Base-by-base conservation (phyloP, 2,329 filamentous ascomycete species). In the Stagonosporopsis cucurbitacearum region DNA sequence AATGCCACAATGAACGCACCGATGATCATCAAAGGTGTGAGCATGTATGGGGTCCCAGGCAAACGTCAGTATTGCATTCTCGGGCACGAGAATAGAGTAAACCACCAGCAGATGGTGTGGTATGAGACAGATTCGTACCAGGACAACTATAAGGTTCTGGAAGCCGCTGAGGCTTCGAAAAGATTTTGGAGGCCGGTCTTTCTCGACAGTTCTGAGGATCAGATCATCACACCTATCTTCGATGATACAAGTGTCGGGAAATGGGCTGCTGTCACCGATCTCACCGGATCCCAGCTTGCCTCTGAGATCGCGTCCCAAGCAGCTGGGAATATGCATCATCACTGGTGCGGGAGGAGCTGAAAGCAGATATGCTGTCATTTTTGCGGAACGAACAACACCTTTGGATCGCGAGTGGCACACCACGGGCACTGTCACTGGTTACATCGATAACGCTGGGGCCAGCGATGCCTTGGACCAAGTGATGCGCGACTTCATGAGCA, bases 211-310 rank as follows among this genome's bases (percentile, higher is more conserved):
- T 43, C 60, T 3, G 57, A 62, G 17, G 65, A 66, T 36, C 33
- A 53, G 13, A 17, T 62, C 26, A 30, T 64, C 30, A 54, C 65
- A 5, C 40, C 62, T 4, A 49, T 69, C 3, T 69, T 65, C 41
- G 58, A 62, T 9, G 65, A 68, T 23, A 63, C 63, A 5, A 63
- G 40, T 35, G 61, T 68, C 40, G 66, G 66, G 19, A 56, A 55
- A 7, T 69, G 66, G 66, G 49, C 30, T 11, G 45, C 56, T 11
- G 17, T 50, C 6, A 59, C 58, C 15, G 49, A 62, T 33, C 61
- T 67, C n/a, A 60, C 50, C 3, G 25, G 45, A 22, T 35, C 59
- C 13, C 45, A 62, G 25, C 44, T 69, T 17, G 37, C 58, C 2
- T 36, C 51, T 6, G 64, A 68, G 33, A 58, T 64, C 20, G 33